phyloP scores from a whole-genome alignment of 2,329 filamentous ascomycete species.

The Xylogone sp. region DNA sequence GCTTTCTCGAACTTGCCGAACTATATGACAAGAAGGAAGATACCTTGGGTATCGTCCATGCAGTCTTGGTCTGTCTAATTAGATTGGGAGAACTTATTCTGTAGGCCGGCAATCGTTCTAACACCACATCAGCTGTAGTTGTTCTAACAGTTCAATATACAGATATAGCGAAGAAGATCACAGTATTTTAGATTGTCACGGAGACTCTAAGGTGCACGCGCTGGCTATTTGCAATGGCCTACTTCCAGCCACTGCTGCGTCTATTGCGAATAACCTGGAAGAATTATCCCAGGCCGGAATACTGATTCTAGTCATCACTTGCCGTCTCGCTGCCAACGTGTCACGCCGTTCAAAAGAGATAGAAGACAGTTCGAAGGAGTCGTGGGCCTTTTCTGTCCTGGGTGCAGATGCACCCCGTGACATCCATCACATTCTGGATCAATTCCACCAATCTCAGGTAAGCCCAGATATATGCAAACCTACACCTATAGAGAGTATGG shows the following conservation, averaged over 20 bases:
- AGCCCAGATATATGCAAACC: background rate
- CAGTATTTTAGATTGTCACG: background rate
- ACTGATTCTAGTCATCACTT: slow-evolving; percentile 7
- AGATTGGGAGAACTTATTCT: background rate
- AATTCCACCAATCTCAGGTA: slow-evolving; percentile 2
- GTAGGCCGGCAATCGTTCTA: background rate
- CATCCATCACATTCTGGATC: background rate
- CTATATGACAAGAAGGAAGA: too few relatives aligned
- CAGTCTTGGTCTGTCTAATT: background rate
- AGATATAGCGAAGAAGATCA: background rate
- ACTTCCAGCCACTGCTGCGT: slow-evolving; percentile 12
- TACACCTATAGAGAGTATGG: background rate
- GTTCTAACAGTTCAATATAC: too few relatives aligned
- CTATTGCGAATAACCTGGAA: slow-evolving; percentile 5
- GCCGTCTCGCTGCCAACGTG: slow-evolving; percentile 12
- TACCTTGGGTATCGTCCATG: background rate
- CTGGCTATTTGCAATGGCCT: slow-evolving; percentile 17
- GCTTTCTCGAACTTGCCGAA: too few relatives aligned
- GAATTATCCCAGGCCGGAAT: slow-evolving; percentile 7
- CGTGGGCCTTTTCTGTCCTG: background rate
- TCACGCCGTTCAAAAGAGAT: slow-evolving; percentile 10
- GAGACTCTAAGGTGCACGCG: too few relatives aligned
- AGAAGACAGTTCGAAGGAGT: slow-evolving; percentile 4
- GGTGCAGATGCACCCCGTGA: slow-evolving; percentile 7
- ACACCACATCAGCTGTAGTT: too few relatives aligned